phyloP scores from a whole-genome alignment of 805 yeast species.

The Hanseniaspora thailandica region DNA sequence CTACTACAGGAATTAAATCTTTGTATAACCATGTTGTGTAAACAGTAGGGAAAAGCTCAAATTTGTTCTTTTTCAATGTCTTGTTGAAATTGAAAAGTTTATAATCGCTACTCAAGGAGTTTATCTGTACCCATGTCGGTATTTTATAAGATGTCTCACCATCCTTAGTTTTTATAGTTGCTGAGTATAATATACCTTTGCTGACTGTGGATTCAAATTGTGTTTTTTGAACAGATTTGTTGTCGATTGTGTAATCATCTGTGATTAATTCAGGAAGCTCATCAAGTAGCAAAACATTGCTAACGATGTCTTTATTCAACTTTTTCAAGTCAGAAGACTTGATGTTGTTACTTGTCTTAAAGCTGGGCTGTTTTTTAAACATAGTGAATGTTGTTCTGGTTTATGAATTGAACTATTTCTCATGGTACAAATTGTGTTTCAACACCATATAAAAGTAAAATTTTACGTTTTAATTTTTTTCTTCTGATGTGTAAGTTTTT shows the following conservation, averaged over 20 bases:
- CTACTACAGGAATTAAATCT: conserved; percentile 47
- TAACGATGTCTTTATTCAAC: conserved; percentile 20
- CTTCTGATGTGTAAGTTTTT: no score
- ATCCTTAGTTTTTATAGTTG: background rate
- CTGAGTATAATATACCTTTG: conserved; percentile 56
- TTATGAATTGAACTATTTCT: no score
- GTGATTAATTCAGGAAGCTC: conserved; percentile 1
- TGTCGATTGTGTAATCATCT: conserved; percentile 35
- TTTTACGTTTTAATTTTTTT: no score
- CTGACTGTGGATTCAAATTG: conserved; percentile 43
- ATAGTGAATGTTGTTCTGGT: no score
- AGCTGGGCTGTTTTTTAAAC: conserved; percentile 32
- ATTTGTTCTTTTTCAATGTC: conserved; percentile 14
- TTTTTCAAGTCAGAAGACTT: conserved; percentile 64
- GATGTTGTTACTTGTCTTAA: conserved; percentile 66
- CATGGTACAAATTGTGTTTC: background rate
- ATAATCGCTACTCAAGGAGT: conserved; percentile 2
- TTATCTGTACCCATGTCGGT: conserved; percentile 59
- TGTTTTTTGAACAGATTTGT: conserved; percentile 42
- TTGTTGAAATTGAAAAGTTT: conserved; percentile 7
- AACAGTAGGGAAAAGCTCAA: conserved; percentile 51
- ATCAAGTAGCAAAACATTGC: background rate
- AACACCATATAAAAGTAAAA: background rate
- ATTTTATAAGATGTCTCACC: conserved; percentile 37
- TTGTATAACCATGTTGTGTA: conserved; percentile 64